phyloP scores from a whole-genome alignment of 2,329 filamentous ascomycete genomes.

The Cladosporium phlei region DNA sequence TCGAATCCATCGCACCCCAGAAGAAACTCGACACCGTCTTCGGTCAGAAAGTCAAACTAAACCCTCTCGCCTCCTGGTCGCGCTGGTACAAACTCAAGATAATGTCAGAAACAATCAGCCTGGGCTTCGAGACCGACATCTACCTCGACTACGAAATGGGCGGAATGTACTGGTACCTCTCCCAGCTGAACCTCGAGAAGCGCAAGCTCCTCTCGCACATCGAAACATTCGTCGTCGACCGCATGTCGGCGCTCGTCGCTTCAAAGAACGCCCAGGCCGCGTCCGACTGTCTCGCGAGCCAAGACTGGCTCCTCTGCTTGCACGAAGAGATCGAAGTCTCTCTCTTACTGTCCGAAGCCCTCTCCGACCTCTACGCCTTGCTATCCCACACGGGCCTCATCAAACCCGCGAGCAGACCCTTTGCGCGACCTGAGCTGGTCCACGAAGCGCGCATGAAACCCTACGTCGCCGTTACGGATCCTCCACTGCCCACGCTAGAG shows the following conservation, averaged over 20 bases:
- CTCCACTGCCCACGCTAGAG: slow-evolving; percentile 61
- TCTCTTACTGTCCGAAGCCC: slow-evolving; percentile 29
- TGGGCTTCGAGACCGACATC: slow-evolving; percentile 89
- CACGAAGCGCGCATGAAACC: slow-evolving; percentile 86
- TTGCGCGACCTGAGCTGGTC: slow-evolving; percentile 62
- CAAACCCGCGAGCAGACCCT: slow-evolving; percentile 53
- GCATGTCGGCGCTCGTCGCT: slow-evolving; percentile 25
- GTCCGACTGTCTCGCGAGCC: slow-evolving; percentile 16
- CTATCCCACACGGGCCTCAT: slow-evolving; percentile 56
- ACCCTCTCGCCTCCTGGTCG: slow-evolving; percentile 80
- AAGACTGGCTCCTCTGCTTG: slow-evolving; percentile 27
- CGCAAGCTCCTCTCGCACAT: slow-evolving; percentile 58
- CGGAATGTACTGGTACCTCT: slow-evolving; percentile 71
- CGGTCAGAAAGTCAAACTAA: slow-evolving; percentile 41
- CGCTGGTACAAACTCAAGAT: slow-evolving; percentile 86
- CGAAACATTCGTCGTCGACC: slow-evolving; percentile 54
- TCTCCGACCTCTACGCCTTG: slow-evolving; percentile 57
- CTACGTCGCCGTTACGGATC: slow-evolving; percentile 64
- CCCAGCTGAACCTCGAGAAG: slow-evolving; percentile 13
- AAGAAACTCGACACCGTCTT: neutral
- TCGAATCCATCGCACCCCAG: slow-evolving; percentile 13
- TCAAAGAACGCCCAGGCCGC: slow-evolving; percentile 25
- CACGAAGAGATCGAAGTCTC: slow-evolving; percentile 27
- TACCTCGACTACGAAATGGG: slow-evolving; percentile 81
- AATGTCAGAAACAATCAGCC: slow-evolving; percentile 80